Evolutionary conservation across 1,284 basidiomycete genomes (phyloP), one percentile per base, ranked within the genome.

Genomic region (Exsudoporus floridanus): DNA sequence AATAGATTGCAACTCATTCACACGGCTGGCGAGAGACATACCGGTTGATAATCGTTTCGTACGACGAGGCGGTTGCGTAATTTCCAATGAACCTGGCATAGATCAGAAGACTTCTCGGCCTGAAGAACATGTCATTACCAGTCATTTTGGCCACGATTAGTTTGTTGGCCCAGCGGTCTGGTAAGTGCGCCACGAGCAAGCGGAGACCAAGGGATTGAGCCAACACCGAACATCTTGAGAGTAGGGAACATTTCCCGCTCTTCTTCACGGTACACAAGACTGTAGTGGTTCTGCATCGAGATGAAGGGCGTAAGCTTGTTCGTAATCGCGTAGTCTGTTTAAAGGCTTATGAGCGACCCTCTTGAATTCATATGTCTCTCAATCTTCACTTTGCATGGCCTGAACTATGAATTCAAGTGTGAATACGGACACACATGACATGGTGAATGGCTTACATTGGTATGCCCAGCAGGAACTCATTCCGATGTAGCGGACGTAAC

Each of bases 201-300:
- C 5, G 77, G 76, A n/a, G 69, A 71, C 74, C 73, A 76, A 13
- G 74, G 74, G 30, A 73, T 74, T 8, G 65, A 72, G 1, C 74
- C 74, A 28, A 75, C 72, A 35, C 74, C 73, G 48, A 72, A 62
- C 64, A 64, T 59, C 50, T 71, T 49, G 28, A 73, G 60, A 6
- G 73, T 73, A 8, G 80, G 80, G 52, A 78, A 74, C 79, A 83
- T 83, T 65, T 83, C 80, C 12, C 79, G 69, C 58, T 81, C 79
- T 57, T 82, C 80, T 58, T 82, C 81, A 36, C 81, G 74, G 55
- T 83, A 83, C 25, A 75, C 33, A 7, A 77, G 61, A 40, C 61
- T 73, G 55, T 78, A 73, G 52, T 75, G 78, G 63, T 81, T 79
- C 60, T 84, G 83, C 82, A 84, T 83, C 30, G 75, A 77, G 63